Conservation (phyloP, 148 eudicot species). For the Silene conica region DNA sequence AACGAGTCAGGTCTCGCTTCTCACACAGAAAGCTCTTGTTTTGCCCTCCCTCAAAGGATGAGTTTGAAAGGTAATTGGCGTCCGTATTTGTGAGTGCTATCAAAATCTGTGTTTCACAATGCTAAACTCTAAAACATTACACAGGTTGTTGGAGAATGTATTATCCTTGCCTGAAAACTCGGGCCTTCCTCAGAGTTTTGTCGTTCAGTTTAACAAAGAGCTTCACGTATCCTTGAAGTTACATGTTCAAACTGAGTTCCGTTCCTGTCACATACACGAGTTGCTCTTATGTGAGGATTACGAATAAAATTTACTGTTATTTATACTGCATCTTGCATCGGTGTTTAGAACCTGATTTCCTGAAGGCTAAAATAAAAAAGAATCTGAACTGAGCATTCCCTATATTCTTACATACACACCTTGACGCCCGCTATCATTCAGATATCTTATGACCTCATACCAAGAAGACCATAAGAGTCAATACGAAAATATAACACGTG, state of each 20-base stretch:
- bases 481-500: too few species aligned
- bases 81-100: neutral
- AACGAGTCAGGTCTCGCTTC: conserved; percentile 96
- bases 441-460: too few species aligned
- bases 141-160: conserved; percentile 65
- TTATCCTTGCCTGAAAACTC: conserved; percentile 68
- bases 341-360: too few species aligned
- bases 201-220: conserved; percentile 52
- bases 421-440: too few species aligned
- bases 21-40: conserved; percentile 89
- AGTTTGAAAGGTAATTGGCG: conserved; percentile 43
- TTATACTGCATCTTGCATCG: neutral
- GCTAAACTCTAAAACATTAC: conserved; percentile 12
- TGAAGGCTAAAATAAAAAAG: too few species aligned
- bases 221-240: conserved; percentile 64
- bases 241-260: neutral
- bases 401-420: too few species aligned
- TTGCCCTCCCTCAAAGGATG: conserved; percentile 78
- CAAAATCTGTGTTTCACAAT: neutral
- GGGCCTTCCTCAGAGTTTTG: conserved; percentile 54
- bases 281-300: neutral
- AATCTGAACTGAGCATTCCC: too few species aligned
- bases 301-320: neutral
- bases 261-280: neutral
- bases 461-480: too few species aligned